phyloP scores from a whole-genome alignment of 805 yeast genomes.

The Candida odintsovae region DNA sequence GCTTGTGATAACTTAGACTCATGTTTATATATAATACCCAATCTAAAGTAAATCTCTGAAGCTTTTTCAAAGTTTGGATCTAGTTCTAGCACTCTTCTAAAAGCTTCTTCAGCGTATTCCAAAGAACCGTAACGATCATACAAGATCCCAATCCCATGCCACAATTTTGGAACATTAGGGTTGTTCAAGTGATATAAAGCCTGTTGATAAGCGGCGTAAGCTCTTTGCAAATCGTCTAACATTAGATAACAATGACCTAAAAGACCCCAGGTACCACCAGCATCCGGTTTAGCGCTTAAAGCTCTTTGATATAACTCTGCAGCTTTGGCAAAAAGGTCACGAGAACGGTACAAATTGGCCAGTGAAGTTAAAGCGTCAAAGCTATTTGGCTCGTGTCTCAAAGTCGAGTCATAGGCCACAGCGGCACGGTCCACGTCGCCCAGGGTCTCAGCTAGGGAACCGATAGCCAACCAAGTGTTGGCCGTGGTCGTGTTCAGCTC shows the following conservation, averaged over 20 bases:
- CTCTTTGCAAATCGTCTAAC: conserved; percentile 94
- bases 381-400: conserved; percentile 80
- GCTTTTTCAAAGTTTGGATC: conserved; percentile 96
- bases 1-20: conserved; percentile 85
- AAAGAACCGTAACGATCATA: conserved; percentile 94
- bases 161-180: conserved; percentile 91
- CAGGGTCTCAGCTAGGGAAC: conserved; percentile 81
- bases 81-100: conserved; percentile 89
- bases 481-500: conserved; percentile 50
- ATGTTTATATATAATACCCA: conserved; percentile 95
- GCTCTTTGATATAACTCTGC: conserved; percentile 92
- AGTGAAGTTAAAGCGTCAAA: conserved; percentile 79
- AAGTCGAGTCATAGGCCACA: conserved; percentile 80
- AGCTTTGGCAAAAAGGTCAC: conserved; percentile 90
- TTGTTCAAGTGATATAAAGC: conserved; percentile 87
- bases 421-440: conserved; percentile 89
- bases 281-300: conserved; percentile 70
- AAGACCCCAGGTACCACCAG: conserved; percentile 97
- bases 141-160: conserved; percentile 98
- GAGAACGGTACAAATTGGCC: conserved; percentile 82
- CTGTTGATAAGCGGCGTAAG: conserved; percentile 94
- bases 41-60: conserved; percentile 90
- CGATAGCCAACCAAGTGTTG: conserved; percentile 85
- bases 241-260: conserved; percentile 94
- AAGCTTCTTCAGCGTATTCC: conserved; percentile 98